Conservation (phyloP, 768 basidiomycete species). For the Hypsizygus marmoreus region DNA sequence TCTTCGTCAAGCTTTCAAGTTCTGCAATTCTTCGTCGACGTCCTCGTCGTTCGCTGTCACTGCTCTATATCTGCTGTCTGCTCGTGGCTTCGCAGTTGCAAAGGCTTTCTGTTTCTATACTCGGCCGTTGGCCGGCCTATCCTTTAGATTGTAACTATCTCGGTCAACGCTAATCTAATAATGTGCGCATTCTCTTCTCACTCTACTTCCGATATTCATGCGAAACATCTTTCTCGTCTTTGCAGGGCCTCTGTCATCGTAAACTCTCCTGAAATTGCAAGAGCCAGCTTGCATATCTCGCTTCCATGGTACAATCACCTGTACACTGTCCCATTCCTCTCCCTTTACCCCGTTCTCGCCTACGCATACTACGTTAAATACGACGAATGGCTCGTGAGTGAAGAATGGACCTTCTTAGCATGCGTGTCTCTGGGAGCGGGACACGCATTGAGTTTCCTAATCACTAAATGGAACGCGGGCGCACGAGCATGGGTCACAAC, state of each 20-base stretch:
- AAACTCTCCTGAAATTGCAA: constrained; percentile 65
- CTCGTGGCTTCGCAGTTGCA: too few species aligned
- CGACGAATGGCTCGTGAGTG: constrained; percentile 86
- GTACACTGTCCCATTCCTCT: constrained; percentile 78
- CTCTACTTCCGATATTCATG: not conserved
- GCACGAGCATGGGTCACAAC: constrained; percentile 84
- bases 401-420: constrained; percentile 97
- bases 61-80: too few species aligned
- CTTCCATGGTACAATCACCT: constrained; percentile 72
- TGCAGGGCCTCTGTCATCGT: constrained; percentile 53
- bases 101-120: not conserved
- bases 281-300: constrained; percentile 65
- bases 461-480: constrained; percentile 85
- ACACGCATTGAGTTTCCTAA: constrained; percentile 90
- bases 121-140: constrained; percentile 10
- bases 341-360: constrained; percentile 78
- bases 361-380: constrained; percentile 93
- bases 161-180: constrained; percentile 17
- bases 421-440: constrained; percentile 82
- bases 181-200: constrained; percentile 10
- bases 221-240: constrained; percentile 11
- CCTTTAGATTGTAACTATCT: constrained; percentile 6
- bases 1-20: too few species aligned
- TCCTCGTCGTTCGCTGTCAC: too few species aligned
- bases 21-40: too few species aligned